phyloP scores from a whole-genome alignment of 75 land plant genomes.

The Pinus tabuliformis region DNA sequence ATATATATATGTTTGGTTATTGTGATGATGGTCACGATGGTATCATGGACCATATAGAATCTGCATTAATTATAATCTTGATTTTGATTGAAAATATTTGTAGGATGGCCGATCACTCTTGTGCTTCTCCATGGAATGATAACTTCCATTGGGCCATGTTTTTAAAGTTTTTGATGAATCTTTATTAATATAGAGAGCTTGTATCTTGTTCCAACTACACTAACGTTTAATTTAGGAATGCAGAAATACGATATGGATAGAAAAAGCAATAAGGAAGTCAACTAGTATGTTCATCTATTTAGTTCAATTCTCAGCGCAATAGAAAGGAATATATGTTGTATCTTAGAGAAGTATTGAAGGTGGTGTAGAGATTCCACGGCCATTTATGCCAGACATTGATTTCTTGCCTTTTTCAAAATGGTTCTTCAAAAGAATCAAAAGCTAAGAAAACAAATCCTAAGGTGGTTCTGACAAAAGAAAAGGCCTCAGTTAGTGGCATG shows the following conservation, averaged over 20 bases:
- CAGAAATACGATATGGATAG: slow-evolving; percentile 92
- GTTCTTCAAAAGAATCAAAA: slow-evolving; percentile 26
- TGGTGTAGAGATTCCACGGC: slow-evolving; percentile 76
- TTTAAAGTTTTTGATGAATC: too few relatives aligned
- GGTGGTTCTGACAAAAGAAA: not conserved
- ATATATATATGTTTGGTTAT: too few relatives aligned
- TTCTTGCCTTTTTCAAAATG: slow-evolving; percentile 68
- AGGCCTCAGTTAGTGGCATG: too few relatives aligned
- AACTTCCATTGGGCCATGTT: too few relatives aligned
- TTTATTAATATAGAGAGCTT: slow-evolving; percentile 90
- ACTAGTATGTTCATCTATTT: slow-evolving; percentile 80
- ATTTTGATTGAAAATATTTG: too few relatives aligned
- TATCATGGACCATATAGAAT: too few relatives aligned
- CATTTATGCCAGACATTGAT: slow-evolving; percentile 64
- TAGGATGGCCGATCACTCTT: too few relatives aligned
- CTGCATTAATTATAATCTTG: too few relatives aligned
- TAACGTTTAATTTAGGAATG: slow-evolving; percentile 78
- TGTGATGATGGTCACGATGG: too few relatives aligned
- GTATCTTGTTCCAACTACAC: slow-evolving; percentile 98
- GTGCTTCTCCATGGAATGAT: too few relatives aligned
- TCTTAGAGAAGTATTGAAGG: slow-evolving; percentile 83
- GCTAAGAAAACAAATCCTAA: slow-evolving; percentile 16
- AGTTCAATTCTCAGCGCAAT: slow-evolving; percentile 95
- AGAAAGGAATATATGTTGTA: slow-evolving; percentile 90
- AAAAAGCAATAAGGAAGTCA: slow-evolving; percentile 87